Evolutionary conservation across 495 filamentous ascomycete species (phyloP).

Genomic region (Aspergillus bridgeri): DNA sequence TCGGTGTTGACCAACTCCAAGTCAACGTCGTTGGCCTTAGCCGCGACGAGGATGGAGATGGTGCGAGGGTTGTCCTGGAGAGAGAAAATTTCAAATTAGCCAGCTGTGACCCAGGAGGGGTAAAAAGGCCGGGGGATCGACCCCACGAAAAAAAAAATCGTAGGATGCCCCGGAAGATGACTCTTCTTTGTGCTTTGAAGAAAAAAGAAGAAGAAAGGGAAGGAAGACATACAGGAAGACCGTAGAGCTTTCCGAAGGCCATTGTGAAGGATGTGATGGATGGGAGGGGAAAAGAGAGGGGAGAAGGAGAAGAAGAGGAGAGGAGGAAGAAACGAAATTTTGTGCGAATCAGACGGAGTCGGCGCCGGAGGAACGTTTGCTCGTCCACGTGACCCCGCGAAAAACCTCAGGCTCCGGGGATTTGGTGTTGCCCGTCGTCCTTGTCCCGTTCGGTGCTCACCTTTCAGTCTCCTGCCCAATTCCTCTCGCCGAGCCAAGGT

Average conservation of each 20-base stretch:
- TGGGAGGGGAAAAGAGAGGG: conserved; percentile 29
- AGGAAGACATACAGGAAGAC: conserved; percentile 63
- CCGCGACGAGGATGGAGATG: conserved; percentile 81
- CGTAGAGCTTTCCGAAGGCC: conserved; percentile 96
- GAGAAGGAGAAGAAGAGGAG: conserved; percentile 28
- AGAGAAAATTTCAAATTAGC: conserved; percentile 20
- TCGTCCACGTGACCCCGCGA: conserved; percentile 27
- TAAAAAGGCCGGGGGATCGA: not conserved
- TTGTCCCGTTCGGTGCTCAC: not conserved
- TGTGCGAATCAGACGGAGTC: conserved; percentile 34
- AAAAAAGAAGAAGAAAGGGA: conserved; percentile 11
- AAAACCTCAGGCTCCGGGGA: conserved; percentile 25
- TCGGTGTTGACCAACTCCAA: conserved; percentile 75
- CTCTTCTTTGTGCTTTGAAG: no score
- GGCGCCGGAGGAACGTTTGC: conserved; percentile 35
- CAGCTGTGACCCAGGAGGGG: not conserved
- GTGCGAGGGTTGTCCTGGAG: conserved; percentile 82
- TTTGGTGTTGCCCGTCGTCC: conserved; percentile 1
- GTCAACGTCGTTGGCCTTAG: conserved; percentile 92
- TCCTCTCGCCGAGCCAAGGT: not conserved
- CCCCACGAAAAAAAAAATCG: not conserved
- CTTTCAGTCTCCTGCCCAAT: not conserved
- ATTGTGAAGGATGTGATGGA: conserved; percentile 54
- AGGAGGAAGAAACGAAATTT: conserved; percentile 30
- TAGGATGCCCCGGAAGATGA: no score